Percentiles rank a stretch among this genome's conserved stretches.
Conservation (phyloP, 148 eudicot species). For the Cornus florida region DNA sequence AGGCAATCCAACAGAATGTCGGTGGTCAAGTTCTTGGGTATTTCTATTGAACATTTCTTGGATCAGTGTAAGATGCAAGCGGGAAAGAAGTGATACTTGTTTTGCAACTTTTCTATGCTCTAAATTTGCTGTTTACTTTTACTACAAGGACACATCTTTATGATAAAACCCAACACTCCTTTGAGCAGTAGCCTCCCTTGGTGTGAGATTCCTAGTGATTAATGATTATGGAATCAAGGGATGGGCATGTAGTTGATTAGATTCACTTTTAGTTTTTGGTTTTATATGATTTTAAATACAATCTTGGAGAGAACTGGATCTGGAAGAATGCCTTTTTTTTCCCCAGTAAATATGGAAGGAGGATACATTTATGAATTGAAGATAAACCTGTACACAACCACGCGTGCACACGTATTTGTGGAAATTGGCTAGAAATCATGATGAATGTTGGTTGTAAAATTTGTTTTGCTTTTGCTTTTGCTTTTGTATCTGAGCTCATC, state of each 20-base stretch:
- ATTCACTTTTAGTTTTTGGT: background rate
- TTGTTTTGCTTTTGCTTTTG: too few relatives aligned
- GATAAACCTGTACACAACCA: too few relatives aligned
- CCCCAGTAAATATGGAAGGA: too few relatives aligned
- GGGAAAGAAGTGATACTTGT: background rate
- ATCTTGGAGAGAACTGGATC: background rate
- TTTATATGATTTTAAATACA: background rate
- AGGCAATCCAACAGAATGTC: constrained; percentile 77
- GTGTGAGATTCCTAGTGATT: background rate
- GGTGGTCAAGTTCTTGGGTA: constrained; percentile 95
- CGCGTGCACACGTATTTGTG: too few relatives aligned
- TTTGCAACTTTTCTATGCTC: background rate
- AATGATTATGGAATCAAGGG: background rate
- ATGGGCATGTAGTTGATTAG: background rate
- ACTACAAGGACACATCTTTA: background rate
- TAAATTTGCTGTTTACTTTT: background rate
- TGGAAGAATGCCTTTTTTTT: background rate
- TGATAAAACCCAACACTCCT: background rate
- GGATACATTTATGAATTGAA: too few relatives aligned
- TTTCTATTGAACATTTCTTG: constrained; percentile 43
- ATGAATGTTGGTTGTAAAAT: too few relatives aligned
- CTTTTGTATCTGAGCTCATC: too few relatives aligned
- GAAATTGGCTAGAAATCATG: too few relatives aligned
- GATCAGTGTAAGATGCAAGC: background rate
- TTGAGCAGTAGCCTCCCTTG: background rate